phyloP scores from a whole-genome alignment of 2,329 filamentous ascomycete species.

The Epichloe elymi region DNA sequence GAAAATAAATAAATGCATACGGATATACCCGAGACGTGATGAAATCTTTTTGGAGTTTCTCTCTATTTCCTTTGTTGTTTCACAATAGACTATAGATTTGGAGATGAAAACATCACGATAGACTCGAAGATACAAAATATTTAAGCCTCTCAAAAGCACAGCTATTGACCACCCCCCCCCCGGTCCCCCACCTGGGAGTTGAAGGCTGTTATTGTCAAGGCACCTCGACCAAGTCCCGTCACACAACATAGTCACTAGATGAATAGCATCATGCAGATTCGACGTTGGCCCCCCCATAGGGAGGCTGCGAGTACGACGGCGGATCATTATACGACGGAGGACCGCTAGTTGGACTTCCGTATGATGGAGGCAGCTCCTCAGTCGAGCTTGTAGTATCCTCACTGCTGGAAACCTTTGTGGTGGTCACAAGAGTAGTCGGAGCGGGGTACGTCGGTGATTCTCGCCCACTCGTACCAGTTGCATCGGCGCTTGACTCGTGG shows the following conservation, averaged over 20 bases:
- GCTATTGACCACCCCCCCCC: background rate
- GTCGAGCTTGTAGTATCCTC: background rate
- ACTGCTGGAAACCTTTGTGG: background rate
- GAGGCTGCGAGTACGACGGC: slow-evolving; percentile 1
- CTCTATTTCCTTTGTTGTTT: background rate
- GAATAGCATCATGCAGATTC: background rate
- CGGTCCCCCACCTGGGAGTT: too few relatives aligned
- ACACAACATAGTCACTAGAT: background rate
- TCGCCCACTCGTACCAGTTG: background rate
- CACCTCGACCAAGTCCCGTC: background rate
- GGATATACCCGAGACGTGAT: background rate
- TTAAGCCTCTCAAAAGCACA: background rate
- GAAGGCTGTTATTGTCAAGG: background rate
- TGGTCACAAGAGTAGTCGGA: slow-evolving; percentile 1
- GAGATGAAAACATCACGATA: background rate
- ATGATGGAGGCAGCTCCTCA: background rate
- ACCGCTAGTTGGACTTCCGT: background rate
- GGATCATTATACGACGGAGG: slow-evolving; percentile 1
- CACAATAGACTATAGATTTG: slow-evolving; percentile 6
- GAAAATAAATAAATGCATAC: slow-evolving; percentile 11
- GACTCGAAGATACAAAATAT: background rate
- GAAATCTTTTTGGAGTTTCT: background rate
- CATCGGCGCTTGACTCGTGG: background rate
- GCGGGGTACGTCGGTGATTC: background rate
- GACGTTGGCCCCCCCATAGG: background rate